A percentile compares a stretch with the other conserved stretches of the same genome.
phyloP scores from a whole-genome alignment of 139 green algal genomes.

The Desmodesmus armatus region DNA sequence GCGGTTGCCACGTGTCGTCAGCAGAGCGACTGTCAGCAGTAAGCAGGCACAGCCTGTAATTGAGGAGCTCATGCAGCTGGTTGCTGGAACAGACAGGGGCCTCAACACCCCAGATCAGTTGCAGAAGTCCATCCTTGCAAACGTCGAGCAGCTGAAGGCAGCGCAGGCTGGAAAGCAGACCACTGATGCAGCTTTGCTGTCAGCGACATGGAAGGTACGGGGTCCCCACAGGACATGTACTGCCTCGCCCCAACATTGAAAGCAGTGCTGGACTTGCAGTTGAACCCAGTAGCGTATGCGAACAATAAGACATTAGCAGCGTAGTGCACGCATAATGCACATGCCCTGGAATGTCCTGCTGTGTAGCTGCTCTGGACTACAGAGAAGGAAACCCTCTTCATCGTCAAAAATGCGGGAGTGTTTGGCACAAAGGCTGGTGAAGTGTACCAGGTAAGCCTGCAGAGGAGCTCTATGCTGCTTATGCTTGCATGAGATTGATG shows the following conservation, averaged over 20 bases:
- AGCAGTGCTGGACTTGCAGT: too few relatives aligned
- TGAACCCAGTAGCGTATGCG: too few relatives aligned
- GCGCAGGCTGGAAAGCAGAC: constrained; percentile 15
- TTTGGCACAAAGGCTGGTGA: constrained; percentile 85
- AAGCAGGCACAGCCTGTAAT: too few relatives aligned
- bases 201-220: constrained; percentile 49
- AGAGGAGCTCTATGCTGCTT: not conserved
- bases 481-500: too few relatives aligned
- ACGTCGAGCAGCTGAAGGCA: constrained; percentile 26
- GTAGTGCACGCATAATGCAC: too few relatives aligned
- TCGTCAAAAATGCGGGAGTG: constrained; percentile 80
- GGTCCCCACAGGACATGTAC: too few relatives aligned
- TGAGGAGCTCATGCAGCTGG: too few relatives aligned
- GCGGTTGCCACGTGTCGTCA: too few relatives aligned
- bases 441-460: constrained; percentile 78
- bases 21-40: too few relatives aligned
- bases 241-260: too few relatives aligned
- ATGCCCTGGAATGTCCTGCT: constrained; percentile 78
- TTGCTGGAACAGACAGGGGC: too few relatives aligned
- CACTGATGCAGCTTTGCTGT: constrained; percentile 15
- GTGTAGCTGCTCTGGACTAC: constrained; percentile 83
- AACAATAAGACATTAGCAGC: too few relatives aligned
- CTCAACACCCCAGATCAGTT: constrained; percentile 20
- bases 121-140: constrained; percentile 17
- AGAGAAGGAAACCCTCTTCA: constrained; percentile 85